phyloP scores from a whole-genome alignment of 1,284 basidiomycete species.

The Microbotryum intermedium region DNA sequence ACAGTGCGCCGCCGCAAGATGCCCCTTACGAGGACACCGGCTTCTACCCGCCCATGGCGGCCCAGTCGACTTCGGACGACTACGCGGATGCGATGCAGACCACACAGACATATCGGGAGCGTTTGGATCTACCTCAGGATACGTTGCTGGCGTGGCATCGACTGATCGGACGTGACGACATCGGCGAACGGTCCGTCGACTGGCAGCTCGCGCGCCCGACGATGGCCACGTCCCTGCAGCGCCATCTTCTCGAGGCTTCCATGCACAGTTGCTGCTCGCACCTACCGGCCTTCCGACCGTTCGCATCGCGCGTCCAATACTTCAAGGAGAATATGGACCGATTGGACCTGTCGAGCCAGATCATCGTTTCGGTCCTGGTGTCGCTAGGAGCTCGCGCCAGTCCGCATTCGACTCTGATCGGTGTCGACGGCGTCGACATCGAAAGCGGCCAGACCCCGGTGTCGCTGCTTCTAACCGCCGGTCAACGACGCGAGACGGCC shows the following conservation, averaged over 20 bases:
- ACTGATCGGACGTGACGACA: background rate
- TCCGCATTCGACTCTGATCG: constrained; percentile 26
- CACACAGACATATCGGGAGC: too few species aligned
- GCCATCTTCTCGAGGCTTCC: constrained; percentile 26
- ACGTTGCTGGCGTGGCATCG: too few species aligned
- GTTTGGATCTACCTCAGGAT: too few species aligned
- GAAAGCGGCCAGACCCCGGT: constrained; percentile 13
- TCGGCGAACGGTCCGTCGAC: constrained; percentile 17
- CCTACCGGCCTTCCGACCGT: constrained; percentile 24
- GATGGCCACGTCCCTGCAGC: constrained; percentile 21
- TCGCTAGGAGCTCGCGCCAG: constrained; percentile 28
- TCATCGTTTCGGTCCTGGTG: constrained; percentile 22
- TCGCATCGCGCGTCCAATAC: constrained; percentile 1
- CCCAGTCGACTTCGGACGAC: too few species aligned
- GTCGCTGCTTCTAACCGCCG: constrained; percentile 22
- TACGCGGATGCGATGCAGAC: too few species aligned
- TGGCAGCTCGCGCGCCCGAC: constrained; percentile 24
- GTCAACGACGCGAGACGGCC: constrained; percentile 22
- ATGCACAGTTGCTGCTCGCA: constrained; percentile 29
- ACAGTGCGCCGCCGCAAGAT: too few species aligned
- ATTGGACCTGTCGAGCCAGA: constrained; percentile 18
- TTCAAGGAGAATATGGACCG: constrained; percentile 18
- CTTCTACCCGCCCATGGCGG: too few species aligned
- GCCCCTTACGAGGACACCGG: too few species aligned
- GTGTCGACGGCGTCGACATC: constrained; percentile 23